Conservation (phyloP, 108 stramenopile species). For the Epithemia pelagica region DNA sequence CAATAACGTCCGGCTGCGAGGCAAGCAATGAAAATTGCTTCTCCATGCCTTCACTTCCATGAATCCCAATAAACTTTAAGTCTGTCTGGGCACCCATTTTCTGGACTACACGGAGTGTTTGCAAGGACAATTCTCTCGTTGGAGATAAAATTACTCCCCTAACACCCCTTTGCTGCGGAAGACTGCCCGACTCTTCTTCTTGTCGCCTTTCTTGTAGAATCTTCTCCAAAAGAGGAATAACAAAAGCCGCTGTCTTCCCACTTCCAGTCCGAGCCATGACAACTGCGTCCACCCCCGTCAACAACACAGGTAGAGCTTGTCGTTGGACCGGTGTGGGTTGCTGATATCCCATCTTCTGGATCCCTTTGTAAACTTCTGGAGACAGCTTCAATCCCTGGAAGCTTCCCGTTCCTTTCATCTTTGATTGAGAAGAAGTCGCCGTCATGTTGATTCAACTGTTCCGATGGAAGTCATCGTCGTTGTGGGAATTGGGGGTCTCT, state of each 20-base stretch:
- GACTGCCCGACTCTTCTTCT: conserved; percentile 4
- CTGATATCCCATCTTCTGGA: conserved; percentile 90
- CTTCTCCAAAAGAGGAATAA: conserved; percentile 90
- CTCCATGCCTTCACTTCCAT: conserved; percentile 96
- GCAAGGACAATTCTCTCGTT: conserved; percentile 92
- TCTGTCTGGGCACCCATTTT: conserved; percentile 77
- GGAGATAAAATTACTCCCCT: conserved; percentile 89
- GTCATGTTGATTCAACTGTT: conserved; percentile 1
- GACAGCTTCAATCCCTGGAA: conserved; percentile 81
- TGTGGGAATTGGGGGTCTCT: too few species aligned
- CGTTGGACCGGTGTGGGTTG: conserved; percentile 98
- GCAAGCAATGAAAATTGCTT: conserved; percentile 88
- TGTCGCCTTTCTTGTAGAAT: conserved; percentile 32
- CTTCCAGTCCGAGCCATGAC: conserved; percentile 96
- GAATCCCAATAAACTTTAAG: conserved; percentile 68
- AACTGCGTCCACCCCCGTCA: conserved; percentile 87
- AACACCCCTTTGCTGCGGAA: conserved; percentile 9
- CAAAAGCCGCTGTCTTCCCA: conserved; percentile 95
- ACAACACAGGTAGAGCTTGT: conserved; percentile 85
- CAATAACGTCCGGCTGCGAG: conserved; percentile 90
- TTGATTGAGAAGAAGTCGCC: neutral
- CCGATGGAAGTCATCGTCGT: too few species aligned
- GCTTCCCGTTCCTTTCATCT: conserved; percentile 19
- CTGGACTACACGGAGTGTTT: conserved; percentile 81
- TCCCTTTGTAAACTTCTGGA: conserved; percentile 64